Base-by-base conservation (phyloP, 345 rosid species). In the Sisymbrium altissimum region DNA sequence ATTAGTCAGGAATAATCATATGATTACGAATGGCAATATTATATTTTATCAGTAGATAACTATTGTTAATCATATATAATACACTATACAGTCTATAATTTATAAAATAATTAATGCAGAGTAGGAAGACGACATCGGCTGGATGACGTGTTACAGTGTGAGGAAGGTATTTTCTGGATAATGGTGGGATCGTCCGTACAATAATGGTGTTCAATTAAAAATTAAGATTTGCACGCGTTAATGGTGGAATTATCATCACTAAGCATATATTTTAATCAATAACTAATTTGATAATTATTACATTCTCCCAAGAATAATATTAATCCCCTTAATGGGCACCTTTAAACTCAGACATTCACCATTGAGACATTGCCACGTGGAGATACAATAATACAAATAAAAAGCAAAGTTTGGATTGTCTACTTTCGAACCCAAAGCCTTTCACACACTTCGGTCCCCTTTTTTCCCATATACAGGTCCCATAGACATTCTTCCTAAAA, bases 401-500 rank as follows among this genome's bases (percentile, higher is more conserved):
- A 32, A 69, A 32, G 15, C 15, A 32, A 3, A 1, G 39, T 58
- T 45, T 36, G 33, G 68, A 68, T 50, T 33, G 23, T 68, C 44
- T 74, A 57, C 67, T 68, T 68, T 75, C 43, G 35, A 60, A 67
- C 39, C 9, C 69, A 68, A 61, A 75, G 68, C 48, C 64, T 68
- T 69, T 75, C 73, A 74, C 68, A 74, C 68, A 74, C 68, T 59
- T 50, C 4, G 62, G 64, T 61, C 23, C 36, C 52, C 32, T 58
- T 48, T 74, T 73, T 49, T 59, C 44, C 30, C 12, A 39, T 58
- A 49, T 66, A 38, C 92, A 86, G 71, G 83, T 86, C 90, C 90
- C 93, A 80, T 87, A 76, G 91, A 81, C 90, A 85, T 62, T 59
- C 68, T 84, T 82, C 79, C 32, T 75, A 75, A 86, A 86, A 86